Evolutionary conservation across 805 yeast species (phyloP).

Genomic region (Wickerhamiella bombiphila): DNA sequence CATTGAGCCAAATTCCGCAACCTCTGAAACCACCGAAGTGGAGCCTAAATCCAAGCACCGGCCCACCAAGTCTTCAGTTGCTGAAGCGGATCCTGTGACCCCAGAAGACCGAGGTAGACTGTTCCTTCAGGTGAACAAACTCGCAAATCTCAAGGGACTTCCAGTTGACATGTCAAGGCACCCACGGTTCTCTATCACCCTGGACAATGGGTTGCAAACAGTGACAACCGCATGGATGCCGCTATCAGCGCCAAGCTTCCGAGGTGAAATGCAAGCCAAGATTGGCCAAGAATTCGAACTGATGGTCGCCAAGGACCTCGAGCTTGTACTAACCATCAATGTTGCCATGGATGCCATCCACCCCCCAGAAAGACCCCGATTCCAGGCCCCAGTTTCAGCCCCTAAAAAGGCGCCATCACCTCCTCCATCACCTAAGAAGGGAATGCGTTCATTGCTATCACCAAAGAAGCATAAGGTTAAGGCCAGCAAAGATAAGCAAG

Average conservation of each 20-base stretch:
- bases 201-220: constrained; percentile 20
- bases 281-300: constrained; percentile 61
- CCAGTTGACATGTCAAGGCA: constrained; percentile 16
- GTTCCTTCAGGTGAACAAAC: constrained; percentile 17
- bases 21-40: background rate
- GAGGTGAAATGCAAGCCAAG: constrained; percentile 9
- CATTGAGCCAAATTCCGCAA: background rate
- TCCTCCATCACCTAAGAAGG: constrained; percentile 9
- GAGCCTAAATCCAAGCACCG: background rate
- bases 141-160: constrained; percentile 15
- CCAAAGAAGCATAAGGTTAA: constrained; percentile 11
- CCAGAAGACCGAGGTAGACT: constrained; percentile 19
- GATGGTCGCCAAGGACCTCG: constrained; percentile 44
- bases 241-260: constrained; percentile 13
- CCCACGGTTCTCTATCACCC: constrained; percentile 17
- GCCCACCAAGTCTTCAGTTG: no score
- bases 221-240: constrained; percentile 17
- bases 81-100: constrained; percentile 14
- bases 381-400: background rate
- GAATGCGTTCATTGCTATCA: constrained; percentile 18
- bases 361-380: constrained; percentile 13
- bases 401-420: constrained; percentile 4
- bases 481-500: background rate
- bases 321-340: constrained; percentile 59
- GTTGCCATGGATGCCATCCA: constrained; percentile 34